Percentiles rank a stretch among this genome's conserved stretches.
Conservation (phyloP, 1,139 yeast species). For the Lodderomyces parapsilosis region DNA sequence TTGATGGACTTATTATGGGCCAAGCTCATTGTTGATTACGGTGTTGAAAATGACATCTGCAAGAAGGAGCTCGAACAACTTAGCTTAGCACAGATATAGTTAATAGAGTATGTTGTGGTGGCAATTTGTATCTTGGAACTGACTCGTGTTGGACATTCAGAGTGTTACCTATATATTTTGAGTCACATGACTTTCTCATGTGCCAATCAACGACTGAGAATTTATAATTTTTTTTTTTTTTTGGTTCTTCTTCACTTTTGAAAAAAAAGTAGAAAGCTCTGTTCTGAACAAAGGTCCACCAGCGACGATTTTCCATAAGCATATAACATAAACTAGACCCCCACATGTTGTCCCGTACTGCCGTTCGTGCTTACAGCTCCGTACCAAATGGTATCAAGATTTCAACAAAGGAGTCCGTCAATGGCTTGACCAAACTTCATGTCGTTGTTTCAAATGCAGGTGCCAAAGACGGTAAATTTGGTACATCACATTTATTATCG, state of each 20-base stretch:
- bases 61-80: conserved; percentile 18
- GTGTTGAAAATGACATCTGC: conserved; percentile 36
- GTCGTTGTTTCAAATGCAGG: conserved; percentile 83
- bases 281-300: not conserved
- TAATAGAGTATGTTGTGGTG: no score
- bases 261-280: conserved; percentile 1
- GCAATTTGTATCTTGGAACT: no score
- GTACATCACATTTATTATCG: conserved; percentile 82
- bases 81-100: conserved; percentile 41
- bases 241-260: not conserved
- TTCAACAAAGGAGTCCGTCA: conserved; percentile 48
- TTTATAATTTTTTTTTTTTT: conserved; percentile 12
- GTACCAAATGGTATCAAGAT: conserved; percentile 44
- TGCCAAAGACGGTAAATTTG: conserved; percentile 75
- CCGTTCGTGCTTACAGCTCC: conserved; percentile 50
- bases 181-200: conserved; percentile 11
- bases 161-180: no score
- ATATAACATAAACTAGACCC: not conserved
- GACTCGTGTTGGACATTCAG: no score
- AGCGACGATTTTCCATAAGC: conserved; percentile 5
- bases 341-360: conserved; percentile 43
- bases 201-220: conserved; percentile 19
- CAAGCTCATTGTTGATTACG: conserved; percentile 68
- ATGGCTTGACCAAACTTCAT: conserved; percentile 65
- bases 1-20: conserved; percentile 85